Evolutionary conservation across 352 stramenopile species (phyloP), one percentile per base, ranked within the genome.

Genomic region (Lagenidium sp.): DNA sequence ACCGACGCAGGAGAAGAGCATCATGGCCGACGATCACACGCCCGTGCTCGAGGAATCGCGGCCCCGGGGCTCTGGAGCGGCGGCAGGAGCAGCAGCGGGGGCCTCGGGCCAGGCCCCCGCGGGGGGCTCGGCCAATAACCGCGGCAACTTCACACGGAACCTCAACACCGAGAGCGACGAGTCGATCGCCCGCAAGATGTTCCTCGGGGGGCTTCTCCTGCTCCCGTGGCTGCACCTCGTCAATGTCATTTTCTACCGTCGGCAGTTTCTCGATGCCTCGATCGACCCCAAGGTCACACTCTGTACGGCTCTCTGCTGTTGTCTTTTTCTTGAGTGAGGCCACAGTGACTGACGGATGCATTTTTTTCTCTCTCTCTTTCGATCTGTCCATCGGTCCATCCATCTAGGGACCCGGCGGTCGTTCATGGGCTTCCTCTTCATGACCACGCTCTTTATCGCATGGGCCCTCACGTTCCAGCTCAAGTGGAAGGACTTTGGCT

Each of bases 71-170:
- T n/a, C 40, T 53, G 41, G 22, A 29, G 32, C 16, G 44, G 31
- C 5, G 41, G 16, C 30, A 4, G 7, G 28, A 29, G 41, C 52
- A 32, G n/a, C 61, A 63, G 19, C 32, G n/a, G n/a, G n/a, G n/a
- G n/a, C n/a, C n/a, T n/a, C n/a, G n/a, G n/a, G n/a, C n/a, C n/a
- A n/a, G n/a, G n/a, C n/a, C n/a, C n/a, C n/a, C n/a, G n/a, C n/a
- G n/a, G n/a, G n/a, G n/a, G n/a, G n/a, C n/a, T n/a, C 53, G 34
- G 39, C 29, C 44, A 89, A 91, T 65, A 92, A 89, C 59, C 77
- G 76, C 35, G 80, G 77, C 44, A 93, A 93, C 61, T 90, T 93
- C 38, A 93, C 81, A 56, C 77, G 81, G 19, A 93, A 93, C 63
- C 46, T 87, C 31, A 88, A 85, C 60, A 74, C 76, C 38, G 81